These are phyloP conservation scores for Dittrichia graveolens DNA, from an alignment of 129 eudicot species.

Conservation along the genomic window DNA sequence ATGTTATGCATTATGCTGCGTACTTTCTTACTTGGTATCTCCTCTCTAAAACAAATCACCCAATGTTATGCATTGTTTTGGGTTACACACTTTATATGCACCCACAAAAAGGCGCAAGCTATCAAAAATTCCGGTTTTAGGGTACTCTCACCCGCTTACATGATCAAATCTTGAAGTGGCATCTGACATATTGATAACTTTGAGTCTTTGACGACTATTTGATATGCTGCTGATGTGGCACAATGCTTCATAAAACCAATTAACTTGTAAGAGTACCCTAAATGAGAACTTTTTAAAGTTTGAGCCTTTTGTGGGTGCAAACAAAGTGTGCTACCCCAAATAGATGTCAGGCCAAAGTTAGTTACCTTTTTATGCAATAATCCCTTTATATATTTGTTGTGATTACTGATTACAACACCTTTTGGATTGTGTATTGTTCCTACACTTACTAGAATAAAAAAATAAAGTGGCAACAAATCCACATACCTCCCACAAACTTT, in stretches of 20 bases:
- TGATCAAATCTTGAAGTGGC: background rate
- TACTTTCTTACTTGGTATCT: too few species aligned
- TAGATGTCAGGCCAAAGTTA: background rate
- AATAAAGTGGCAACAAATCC: constrained; percentile 19
- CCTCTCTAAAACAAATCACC: background rate
- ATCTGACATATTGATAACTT: background rate
- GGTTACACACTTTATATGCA: background rate
- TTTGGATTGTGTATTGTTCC: constrained; percentile 4
- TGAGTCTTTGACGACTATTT: background rate
- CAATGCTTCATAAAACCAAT: background rate
- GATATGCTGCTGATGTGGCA: background rate
- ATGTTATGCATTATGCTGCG: too few species aligned
- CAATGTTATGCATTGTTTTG: background rate
- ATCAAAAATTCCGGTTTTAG: background rate
- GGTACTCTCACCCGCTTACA: background rate
- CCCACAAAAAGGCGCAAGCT: background rate
- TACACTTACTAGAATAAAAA: constrained; percentile 7
- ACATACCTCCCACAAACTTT: constrained; percentile 92
- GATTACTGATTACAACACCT: background rate
- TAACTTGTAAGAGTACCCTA: background rate
- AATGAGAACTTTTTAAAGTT: background rate
- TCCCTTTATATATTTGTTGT: background rate
- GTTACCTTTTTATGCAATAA: background rate
- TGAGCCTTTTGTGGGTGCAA: background rate
- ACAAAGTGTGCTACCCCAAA: background rate